phyloP scores from a whole-genome alignment of 345 rosid genomes.

The Brassica cretica region DNA sequence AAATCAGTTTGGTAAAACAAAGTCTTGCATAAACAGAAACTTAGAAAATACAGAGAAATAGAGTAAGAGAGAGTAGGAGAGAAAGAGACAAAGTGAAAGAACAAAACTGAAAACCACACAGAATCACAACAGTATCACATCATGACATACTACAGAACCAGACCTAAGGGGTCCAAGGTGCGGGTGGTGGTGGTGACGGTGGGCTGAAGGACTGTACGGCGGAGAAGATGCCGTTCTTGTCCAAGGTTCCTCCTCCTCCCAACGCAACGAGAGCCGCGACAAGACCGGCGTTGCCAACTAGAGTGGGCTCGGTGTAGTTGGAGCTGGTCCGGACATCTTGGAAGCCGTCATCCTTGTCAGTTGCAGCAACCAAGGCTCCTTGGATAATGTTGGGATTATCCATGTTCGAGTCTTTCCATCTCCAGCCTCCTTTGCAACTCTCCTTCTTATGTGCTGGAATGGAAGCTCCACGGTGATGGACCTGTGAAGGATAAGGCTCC shows the following conservation, averaged over 20 bases:
- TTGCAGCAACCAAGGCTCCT: constrained; percentile 99
- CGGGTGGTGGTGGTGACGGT: no score
- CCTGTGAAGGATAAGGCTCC: constrained; percentile 63
- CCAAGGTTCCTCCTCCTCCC: constrained; percentile 44
- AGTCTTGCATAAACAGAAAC: no score
- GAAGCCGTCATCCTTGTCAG: constrained; percentile 65
- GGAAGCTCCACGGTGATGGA: constrained; percentile 91
- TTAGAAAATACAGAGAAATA: no score
- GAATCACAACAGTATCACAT: no score
- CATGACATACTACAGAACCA: no score
- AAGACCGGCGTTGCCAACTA: constrained; percentile 85
- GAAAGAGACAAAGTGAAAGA: no score
- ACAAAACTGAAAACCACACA: no score
- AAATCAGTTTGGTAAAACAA: no score
- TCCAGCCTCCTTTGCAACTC: constrained; percentile 85
- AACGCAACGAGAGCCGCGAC: constrained; percentile 88
- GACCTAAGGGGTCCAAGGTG: no score
- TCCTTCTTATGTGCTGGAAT: constrained; percentile 65
- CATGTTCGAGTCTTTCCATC: constrained; percentile 18
- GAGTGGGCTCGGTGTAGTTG: constrained; percentile 90
- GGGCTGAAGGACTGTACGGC: no score
- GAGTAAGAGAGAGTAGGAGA: no score
- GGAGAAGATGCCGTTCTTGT: no score
- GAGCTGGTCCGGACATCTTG: constrained; percentile 73
- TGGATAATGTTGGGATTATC: constrained; percentile 73